A percentile compares a stretch with the other conserved stretches of the same genome.
Conservation (phyloP, 2,329 filamentous ascomycete genomes). For the Cytospora mali region DNA sequence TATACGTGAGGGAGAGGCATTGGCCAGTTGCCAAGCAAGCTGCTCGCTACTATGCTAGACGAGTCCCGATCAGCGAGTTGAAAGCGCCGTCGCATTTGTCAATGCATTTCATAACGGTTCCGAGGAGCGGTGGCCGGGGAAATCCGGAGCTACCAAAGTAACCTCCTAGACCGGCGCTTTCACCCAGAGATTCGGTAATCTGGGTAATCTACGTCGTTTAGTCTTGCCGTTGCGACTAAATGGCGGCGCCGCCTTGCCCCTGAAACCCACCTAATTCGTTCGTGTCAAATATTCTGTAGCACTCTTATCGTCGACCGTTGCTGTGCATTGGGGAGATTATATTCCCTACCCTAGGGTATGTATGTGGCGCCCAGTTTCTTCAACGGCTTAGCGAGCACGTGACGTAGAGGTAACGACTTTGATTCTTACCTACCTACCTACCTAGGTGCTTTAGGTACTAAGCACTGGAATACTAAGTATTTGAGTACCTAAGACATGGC, state of each 20-base stretch:
- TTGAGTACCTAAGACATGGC: too few relatives aligned
- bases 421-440: too few relatives aligned
- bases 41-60: not conserved
- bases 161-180: slow-evolving; percentile 9
- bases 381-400: not conserved
- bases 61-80: not conserved
- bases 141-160: slow-evolving; percentile 5
- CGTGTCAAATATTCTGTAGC: not conserved
- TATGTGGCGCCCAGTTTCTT: not conserved
- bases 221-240: slow-evolving; percentile 13
- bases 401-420: not conserved
- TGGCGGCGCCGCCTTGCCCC: not conserved
- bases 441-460: too few relatives aligned
- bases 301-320: not conserved
- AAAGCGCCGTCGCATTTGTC: slow-evolving; percentile 17
- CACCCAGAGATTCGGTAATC: not conserved
- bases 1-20: not conserved
- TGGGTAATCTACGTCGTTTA: not conserved
- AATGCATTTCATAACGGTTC: slow-evolving; percentile 24
- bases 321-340: not conserved
- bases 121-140: slow-evolving; percentile 13
- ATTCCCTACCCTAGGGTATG: not conserved
- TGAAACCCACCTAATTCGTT: not conserved
- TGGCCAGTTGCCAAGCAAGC: slow-evolving; percentile 9
- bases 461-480: too few relatives aligned